Evolutionary conservation across 768 basidiomycete genomes (phyloP).

Genomic region (Suillus tomentosus): DNA sequence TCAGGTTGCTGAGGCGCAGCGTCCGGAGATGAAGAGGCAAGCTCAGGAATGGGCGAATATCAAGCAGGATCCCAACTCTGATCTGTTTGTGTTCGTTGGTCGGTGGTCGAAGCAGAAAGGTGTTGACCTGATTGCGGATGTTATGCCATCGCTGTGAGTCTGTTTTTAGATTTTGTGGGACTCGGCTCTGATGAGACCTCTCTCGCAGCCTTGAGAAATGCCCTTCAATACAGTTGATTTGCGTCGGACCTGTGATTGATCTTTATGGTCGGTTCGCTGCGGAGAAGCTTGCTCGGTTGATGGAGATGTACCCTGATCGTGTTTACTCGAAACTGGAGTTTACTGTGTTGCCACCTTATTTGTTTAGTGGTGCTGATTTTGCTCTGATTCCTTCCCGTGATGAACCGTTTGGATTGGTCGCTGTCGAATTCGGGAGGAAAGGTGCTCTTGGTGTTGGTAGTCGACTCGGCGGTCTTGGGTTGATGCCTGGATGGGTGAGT

Average conservation of each 20-base stretch:
- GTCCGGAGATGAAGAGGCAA: constrained; percentile 88
- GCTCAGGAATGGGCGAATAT: constrained; percentile 96
- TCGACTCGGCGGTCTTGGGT: constrained; percentile 90
- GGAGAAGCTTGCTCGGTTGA: constrained; percentile 87
- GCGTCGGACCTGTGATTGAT: constrained; percentile 94
- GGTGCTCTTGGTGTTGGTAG: constrained; percentile 95
- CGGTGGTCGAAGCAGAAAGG: constrained; percentile 99
- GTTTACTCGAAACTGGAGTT: constrained; percentile 96
- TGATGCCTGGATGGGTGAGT: constrained; percentile 97
- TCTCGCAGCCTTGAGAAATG: constrained; percentile 75
- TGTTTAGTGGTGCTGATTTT: constrained; percentile 95
- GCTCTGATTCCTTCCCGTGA: constrained; percentile 95
- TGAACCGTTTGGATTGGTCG: constrained; percentile 94
- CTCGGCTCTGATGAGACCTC: not conserved
- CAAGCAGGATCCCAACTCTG: constrained; percentile 86
- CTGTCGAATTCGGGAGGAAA: constrained; percentile 95
- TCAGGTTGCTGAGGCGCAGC: constrained; percentile 79
- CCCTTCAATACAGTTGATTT: constrained; percentile 81
- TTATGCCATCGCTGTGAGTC: constrained; percentile 85
- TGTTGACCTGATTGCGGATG: constrained; percentile 95
- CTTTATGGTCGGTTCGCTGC: constrained; percentile 94
- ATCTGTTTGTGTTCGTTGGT: constrained; percentile 94
- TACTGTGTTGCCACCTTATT: constrained; percentile 87
- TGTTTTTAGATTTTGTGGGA: too few relatives aligned
- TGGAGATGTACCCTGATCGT: constrained; percentile 93